phyloP scores from a whole-genome alignment of 1,284 basidiomycete genomes.

The Sphagnurus paluster region DNA sequence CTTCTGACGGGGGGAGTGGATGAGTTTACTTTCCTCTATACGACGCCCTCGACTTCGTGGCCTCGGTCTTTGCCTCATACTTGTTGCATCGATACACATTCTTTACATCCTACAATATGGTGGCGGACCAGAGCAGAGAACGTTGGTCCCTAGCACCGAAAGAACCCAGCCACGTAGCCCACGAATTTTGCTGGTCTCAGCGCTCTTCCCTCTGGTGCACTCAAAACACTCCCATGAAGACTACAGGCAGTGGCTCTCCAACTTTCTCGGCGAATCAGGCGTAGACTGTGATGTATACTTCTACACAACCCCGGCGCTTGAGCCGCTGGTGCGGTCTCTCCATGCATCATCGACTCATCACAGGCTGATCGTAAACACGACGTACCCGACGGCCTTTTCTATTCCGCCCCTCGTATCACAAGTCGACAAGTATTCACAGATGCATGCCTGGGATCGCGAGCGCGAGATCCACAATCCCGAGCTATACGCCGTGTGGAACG shows the following conservation, averaged over 20 bases:
- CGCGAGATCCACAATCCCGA: constrained; percentile 40
- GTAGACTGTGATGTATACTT: constrained; percentile 53
- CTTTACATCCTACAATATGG: no score
- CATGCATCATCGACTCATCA: constrained; percentile 28
- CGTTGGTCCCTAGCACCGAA: no score
- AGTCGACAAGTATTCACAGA: constrained; percentile 35
- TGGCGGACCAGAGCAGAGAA: no score
- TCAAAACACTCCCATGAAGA: constrained; percentile 49
- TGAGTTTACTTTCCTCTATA: background rate
- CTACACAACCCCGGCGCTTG: constrained; percentile 45
- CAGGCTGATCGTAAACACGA: constrained; percentile 19
- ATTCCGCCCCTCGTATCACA: constrained; percentile 42
- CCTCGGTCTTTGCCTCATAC: no score
- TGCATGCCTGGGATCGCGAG: constrained; percentile 47
- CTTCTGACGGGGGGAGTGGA: no score
- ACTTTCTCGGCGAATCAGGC: constrained; percentile 35
- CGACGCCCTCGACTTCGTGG: no score
- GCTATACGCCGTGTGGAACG: constrained; percentile 54
- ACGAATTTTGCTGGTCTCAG: constrained; percentile 49
- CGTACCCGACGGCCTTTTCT: constrained; percentile 44
- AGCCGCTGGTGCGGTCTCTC: constrained; percentile 29
- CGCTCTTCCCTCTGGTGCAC: constrained; percentile 48
- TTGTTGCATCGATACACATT: no score
- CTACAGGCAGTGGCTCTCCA: constrained; percentile 41
- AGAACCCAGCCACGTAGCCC: no score